Evolutionary conservation across 2,329 filamentous ascomycete species (phyloP).

Genomic region (Talaromyces islandicus): DNA sequence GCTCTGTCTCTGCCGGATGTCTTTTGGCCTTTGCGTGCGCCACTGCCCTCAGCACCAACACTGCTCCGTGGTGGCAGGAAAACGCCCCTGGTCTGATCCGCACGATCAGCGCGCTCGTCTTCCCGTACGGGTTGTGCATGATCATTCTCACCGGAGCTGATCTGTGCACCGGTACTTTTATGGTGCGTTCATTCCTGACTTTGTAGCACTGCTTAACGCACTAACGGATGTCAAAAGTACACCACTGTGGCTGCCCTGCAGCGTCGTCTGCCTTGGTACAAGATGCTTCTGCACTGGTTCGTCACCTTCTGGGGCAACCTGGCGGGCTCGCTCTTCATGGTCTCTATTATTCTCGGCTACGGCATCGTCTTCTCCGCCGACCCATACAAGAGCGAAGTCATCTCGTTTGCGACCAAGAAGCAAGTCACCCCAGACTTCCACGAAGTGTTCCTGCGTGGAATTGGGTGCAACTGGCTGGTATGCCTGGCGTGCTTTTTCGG

Average conservation of each 20-base stretch:
- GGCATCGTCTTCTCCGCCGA: slow-evolving; percentile 5
- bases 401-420: slow-evolving; percentile 9
- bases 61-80: slow-evolving; percentile 43
- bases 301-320: slow-evolving; percentile 10
- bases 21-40: slow-evolving; percentile 49
- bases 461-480: slow-evolving; percentile 21
- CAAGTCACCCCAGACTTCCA: slow-evolving; percentile 14
- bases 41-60: slow-evolving; percentile 40
- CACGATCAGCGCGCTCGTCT: slow-evolving; percentile 41
- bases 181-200: slow-evolving; percentile 24
- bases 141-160: slow-evolving; percentile 46
- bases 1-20: slow-evolving; percentile 46
- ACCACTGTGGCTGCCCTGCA: slow-evolving; percentile 42
- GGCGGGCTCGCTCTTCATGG: slow-evolving; percentile 9
- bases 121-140: slow-evolving; percentile 47
- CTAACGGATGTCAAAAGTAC: slow-evolving; percentile 24
- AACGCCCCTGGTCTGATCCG: slow-evolving; percentile 46
- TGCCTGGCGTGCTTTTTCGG: slow-evolving; percentile 18
- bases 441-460: slow-evolving; percentile 19
- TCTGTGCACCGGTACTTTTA: slow-evolving; percentile 43
- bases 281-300: slow-evolving; percentile 48
- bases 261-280: slow-evolving; percentile 24
- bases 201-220: not conserved
- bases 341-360: slow-evolving; percentile 10
- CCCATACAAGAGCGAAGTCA: slow-evolving; percentile 9